phyloP scores from a whole-genome alignment of 768 basidiomycete genomes.

The Amanita molliuscula region DNA sequence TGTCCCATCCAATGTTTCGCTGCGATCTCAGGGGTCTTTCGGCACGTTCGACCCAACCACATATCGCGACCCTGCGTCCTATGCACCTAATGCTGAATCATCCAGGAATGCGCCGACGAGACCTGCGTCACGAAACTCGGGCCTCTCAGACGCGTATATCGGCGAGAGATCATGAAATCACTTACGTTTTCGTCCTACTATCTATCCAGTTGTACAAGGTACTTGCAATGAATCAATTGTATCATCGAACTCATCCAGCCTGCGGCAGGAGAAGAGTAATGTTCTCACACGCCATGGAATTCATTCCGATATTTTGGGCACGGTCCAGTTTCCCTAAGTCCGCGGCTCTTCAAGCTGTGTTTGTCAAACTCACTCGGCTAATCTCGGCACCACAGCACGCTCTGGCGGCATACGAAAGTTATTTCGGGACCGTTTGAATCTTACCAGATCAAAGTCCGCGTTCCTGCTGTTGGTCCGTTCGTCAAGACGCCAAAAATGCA shows the following conservation, averaged over 20 bases:
- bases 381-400: not conserved
- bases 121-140: conserved; percentile 7
- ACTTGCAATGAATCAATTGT: not conserved
- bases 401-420: not conserved
- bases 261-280: not conserved
- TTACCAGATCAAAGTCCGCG: not conserved
- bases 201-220: not conserved
- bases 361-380: not conserved
- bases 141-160: conserved; percentile 6
- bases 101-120: conserved; percentile 2
- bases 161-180: not conserved
- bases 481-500: too few relatives aligned
- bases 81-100: conserved; percentile 3
- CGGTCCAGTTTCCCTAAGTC: not conserved
- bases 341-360: not conserved
- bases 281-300: not conserved
- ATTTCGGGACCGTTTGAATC: not conserved
- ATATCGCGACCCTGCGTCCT: conserved; percentile 25
- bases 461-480: too few relatives aligned
- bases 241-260: not conserved
- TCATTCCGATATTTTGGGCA: not conserved
- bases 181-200: not conserved
- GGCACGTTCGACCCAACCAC: conserved; percentile 16
- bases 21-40: conserved; percentile 20
- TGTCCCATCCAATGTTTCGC: conserved; percentile 18